phyloP scores from a whole-genome alignment of 2,329 filamentous ascomycete genomes.

The Colletotrichum noveboracense region DNA sequence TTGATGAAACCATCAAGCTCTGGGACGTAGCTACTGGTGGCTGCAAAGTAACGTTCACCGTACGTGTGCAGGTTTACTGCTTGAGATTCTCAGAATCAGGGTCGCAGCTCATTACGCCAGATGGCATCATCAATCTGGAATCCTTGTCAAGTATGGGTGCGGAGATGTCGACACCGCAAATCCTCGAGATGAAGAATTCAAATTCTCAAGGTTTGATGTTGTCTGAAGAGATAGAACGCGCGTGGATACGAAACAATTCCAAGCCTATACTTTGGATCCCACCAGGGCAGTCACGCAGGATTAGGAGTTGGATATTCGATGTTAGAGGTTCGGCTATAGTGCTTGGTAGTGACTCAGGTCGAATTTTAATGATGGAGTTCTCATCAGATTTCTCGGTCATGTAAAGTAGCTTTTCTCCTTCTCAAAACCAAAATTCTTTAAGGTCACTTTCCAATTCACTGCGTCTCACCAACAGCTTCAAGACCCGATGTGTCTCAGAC shows the following conservation, averaged over 20 bases:
- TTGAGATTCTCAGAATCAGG: too few relatives aligned
- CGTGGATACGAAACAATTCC: rapidly evolving
- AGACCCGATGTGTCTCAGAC: too few relatives aligned
- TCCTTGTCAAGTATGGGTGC: rapidly evolving
- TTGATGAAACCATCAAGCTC: not conserved
- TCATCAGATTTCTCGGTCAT: not conserved
- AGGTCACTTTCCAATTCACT: too few relatives aligned
- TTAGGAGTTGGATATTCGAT: rapidly evolving
- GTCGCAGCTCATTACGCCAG: too few relatives aligned
- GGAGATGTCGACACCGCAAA: rapidly evolving
- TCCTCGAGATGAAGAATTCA: rapidly evolving
- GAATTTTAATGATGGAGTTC: not conserved
- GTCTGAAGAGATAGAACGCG: rapidly evolving
- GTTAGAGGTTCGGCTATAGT: not conserved
- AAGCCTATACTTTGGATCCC: not conserved
- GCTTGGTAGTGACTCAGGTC: rapidly evolving
- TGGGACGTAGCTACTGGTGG: not conserved
- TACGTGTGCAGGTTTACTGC: rapidly evolving
- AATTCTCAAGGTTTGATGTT: rapidly evolving
- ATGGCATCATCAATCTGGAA: too few relatives aligned
- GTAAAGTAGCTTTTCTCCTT: rapidly evolving
- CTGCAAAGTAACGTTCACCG: rapidly evolving
- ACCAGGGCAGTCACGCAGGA: too few relatives aligned
- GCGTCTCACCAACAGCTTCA: too few relatives aligned
- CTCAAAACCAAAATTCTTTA: rapidly evolving